Conservation (phyloP, 306 rosid species). For the Corylus avellana region DNA sequence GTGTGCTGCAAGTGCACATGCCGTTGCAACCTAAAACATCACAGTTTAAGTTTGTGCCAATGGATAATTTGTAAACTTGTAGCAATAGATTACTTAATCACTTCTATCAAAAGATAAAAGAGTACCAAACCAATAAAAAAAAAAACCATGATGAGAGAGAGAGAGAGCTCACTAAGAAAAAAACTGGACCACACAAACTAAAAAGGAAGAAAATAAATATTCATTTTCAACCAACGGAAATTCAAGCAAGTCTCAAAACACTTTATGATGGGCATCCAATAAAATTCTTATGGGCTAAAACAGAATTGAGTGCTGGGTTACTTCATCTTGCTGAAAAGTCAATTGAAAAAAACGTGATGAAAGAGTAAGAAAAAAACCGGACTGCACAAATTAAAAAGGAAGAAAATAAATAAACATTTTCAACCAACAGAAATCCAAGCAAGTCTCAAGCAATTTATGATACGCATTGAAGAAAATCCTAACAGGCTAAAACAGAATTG, state of each 20-base stretch:
- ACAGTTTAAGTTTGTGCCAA: conserved; percentile 23
- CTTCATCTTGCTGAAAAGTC: not conserved
- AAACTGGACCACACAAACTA: not conserved
- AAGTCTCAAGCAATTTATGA: not conserved
- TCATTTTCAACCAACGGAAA: not conserved
- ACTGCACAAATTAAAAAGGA: not conserved
- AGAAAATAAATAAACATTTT: not conserved
- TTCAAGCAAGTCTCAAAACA: not conserved
- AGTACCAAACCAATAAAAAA: not conserved
- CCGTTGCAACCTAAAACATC: conserved; percentile 66
- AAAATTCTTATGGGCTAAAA: not conserved
- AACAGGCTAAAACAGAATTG: not conserved
- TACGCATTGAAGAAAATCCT: not conserved
- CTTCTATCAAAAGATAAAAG: not conserved
- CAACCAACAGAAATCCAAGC: not conserved
- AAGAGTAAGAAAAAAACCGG: not conserved
- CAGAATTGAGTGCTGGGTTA: not conserved
- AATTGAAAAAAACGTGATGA: not conserved
- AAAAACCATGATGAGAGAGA: not conserved
- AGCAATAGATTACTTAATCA: not conserved
- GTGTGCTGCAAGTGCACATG: conserved; percentile 91
- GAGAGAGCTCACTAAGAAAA: not conserved
- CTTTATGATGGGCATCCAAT: not conserved
- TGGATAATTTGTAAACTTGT: not conserved
- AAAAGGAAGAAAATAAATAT: not conserved